phyloP scores from a whole-genome alignment of 176 grass and related monocot genomes.

The Carex pumila region DNA sequence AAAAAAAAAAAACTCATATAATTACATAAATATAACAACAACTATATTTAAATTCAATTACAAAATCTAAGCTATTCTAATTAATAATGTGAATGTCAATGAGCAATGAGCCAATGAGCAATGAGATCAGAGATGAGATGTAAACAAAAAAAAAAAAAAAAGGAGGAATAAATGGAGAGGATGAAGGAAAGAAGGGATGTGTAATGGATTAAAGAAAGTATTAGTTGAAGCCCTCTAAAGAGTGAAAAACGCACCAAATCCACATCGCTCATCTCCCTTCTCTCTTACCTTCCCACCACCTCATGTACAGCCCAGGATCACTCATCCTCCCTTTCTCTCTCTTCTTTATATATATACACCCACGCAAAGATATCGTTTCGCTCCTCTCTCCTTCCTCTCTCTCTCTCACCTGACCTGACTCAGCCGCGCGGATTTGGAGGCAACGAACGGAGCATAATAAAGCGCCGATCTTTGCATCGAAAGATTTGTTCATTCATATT shows the following conservation, averaged over 20 bases:
- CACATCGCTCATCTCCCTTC: conserved; percentile 15
- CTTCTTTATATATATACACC: conserved; percentile 35
- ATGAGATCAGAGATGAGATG: too few relatives aligned
- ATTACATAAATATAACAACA: too few relatives aligned
- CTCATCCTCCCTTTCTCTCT: conserved; percentile 31
- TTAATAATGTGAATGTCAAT: too few relatives aligned
- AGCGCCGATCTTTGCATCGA: conserved; percentile 28
- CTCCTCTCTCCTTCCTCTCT: conserved; percentile 14
- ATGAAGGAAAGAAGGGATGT: not conserved
- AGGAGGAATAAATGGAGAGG: conserved; percentile 2
- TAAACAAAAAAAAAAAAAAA: too few relatives aligned
- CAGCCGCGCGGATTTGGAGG: conserved; percentile 39
- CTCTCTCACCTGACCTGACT: conserved; percentile 24
- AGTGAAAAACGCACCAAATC: conserved; percentile 26
- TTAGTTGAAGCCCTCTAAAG: not conserved
- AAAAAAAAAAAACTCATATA: too few relatives aligned
- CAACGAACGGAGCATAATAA: conserved; percentile 24
- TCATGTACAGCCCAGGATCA: conserved; percentile 55
- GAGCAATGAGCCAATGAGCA: too few relatives aligned
- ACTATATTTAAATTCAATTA: too few relatives aligned
- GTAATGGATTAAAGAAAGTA: conserved; percentile 9
- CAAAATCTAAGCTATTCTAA: too few relatives aligned
- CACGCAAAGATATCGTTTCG: conserved; percentile 22
- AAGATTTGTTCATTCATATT: conserved; percentile 24
- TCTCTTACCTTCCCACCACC: conserved; percentile 24